Evolutionary conservation across 2,329 filamentous ascomycete genomes (phyloP).

Genomic region (Didymosphaeria variabile): DNA sequence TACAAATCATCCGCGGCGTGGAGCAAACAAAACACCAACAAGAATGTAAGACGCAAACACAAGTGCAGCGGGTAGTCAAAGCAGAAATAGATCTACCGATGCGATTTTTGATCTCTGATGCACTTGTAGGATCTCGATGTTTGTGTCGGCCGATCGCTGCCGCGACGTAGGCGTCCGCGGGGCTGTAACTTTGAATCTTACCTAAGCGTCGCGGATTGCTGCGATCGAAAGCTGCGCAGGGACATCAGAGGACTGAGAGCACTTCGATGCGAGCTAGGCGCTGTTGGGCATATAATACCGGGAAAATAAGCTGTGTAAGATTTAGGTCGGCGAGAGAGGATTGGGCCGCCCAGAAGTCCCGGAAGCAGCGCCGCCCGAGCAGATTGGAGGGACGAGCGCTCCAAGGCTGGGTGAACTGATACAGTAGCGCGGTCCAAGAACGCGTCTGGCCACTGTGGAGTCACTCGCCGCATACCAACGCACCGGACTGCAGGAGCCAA

Average conservation of each 20-base stretch:
- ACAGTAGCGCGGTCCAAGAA: not conserved
- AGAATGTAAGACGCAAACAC: not conserved
- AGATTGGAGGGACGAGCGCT: conserved; percentile 1
- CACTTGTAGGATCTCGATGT: conserved; percentile 6
- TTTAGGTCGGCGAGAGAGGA: not conserved
- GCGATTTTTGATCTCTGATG: not conserved
- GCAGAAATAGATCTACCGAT: not conserved
- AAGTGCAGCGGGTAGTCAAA: not conserved
- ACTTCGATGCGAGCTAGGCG: not conserved
- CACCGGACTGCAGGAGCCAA: conserved; percentile 1
- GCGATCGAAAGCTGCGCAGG: not conserved
- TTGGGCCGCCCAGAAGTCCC: not conserved
- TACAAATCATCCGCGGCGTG: not conserved
- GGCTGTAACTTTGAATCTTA: not conserved
- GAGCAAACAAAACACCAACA: not conserved
- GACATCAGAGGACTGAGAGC: not conserved
- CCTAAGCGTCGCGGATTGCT: not conserved
- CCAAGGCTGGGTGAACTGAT: not conserved
- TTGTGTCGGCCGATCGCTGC: not conserved
- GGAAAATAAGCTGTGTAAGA: not conserved
- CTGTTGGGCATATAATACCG: not conserved
- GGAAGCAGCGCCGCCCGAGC: not conserved
- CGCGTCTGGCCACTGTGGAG: not conserved
- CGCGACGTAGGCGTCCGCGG: not conserved
- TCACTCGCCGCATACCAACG: conserved; percentile 8